phyloP scores from a whole-genome alignment of 2,329 filamentous ascomycete species.

The Neopestalotiopsis clavispora region DNA sequence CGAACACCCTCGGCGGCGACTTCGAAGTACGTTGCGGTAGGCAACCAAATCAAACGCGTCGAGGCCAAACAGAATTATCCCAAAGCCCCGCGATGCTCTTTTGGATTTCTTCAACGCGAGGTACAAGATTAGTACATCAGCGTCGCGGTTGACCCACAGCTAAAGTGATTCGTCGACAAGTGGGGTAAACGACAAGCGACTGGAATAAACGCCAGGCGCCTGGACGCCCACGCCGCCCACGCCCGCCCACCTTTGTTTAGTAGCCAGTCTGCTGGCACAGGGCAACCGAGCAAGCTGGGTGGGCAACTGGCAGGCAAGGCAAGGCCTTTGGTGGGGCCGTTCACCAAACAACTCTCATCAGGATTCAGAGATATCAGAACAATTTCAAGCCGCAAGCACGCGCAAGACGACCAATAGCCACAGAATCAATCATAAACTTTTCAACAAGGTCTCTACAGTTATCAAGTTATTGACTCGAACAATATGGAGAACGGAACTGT shows the following conservation, averaged over 20 bases:
- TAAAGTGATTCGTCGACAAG: not conserved
- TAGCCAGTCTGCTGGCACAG: not conserved
- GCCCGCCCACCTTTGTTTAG: not conserved
- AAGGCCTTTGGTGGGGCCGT: not conserved
- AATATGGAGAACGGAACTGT: conserved; percentile 76
- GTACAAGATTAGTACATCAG: not conserved
- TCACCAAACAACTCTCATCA: not conserved
- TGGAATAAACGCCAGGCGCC: too few species aligned
- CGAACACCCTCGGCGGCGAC: too few species aligned
- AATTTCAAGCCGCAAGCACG: not conserved
- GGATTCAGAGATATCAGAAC: conserved; percentile 1
- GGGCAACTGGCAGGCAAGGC: too few species aligned
- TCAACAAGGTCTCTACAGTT: too few species aligned
- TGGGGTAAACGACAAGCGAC: too few species aligned
- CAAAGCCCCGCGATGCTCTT: not conserved
- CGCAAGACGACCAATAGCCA: not conserved
- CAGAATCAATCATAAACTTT: not conserved
- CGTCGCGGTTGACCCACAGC: conserved; percentile 6
- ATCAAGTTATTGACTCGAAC: not conserved
- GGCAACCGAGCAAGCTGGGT: not conserved
- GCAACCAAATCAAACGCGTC: not conserved
- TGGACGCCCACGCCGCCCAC: too few species aligned
- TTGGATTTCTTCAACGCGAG: conserved; percentile 12
- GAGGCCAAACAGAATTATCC: conserved; percentile 6
- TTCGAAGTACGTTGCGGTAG: not conserved